These are phyloP conservation scores for Infundibulicybe gibba DNA, from an alignment of 768 basidiomycete genomes.

Conservation along the genomic window DNA sequence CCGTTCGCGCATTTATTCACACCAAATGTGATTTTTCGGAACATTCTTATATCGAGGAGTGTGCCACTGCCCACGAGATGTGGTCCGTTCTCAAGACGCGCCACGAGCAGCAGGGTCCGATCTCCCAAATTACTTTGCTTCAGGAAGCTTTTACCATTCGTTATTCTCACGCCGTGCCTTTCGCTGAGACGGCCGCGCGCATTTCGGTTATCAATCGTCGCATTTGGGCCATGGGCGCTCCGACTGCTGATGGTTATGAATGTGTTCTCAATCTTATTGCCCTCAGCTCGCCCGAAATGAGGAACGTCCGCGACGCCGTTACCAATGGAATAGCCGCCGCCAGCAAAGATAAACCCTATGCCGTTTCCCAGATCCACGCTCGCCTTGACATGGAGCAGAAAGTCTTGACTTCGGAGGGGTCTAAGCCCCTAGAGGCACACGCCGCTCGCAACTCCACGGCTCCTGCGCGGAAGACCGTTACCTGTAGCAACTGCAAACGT, in stretches of 20 bases:
- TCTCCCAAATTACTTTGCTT: constrained; percentile 14
- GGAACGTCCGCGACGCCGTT: constrained; percentile 6
- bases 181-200: constrained; percentile 1
- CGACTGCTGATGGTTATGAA: constrained; percentile 7
- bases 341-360: neutral
- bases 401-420: neutral
- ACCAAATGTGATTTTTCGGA: neutral
- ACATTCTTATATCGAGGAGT: neutral
- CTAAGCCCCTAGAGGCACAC: neutral
- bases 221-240: constrained; percentile 14
- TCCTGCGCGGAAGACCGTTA: neutral
- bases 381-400: neutral
- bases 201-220: constrained; percentile 8
- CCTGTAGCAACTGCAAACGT: constrained; percentile 6
- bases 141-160: constrained; percentile 8
- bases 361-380: neutral
- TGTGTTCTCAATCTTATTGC: constrained; percentile 10
- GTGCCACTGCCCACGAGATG: neutral
- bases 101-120: constrained; percentile 12
- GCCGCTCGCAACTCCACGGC: neutral
- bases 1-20: neutral
- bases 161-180: neutral
- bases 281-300: constrained; percentile 4
- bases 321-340: neutral
- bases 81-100: constrained; percentile 9